Evolutionary conservation across 306 rosid species (phyloP).

Genomic region (Malus orientalis): DNA sequence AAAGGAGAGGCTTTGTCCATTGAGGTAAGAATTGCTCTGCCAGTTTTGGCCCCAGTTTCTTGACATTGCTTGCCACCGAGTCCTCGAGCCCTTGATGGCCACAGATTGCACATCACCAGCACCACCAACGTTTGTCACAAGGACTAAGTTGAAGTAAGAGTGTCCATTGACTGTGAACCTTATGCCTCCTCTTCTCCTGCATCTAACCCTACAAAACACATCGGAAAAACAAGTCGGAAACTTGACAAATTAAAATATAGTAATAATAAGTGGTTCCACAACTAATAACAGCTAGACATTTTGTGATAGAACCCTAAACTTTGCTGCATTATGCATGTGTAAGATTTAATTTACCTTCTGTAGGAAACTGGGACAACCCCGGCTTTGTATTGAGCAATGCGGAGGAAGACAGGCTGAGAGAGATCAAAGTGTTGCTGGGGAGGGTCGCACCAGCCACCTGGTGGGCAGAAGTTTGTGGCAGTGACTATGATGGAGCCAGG

Average conservation of each 20-base stretch:
- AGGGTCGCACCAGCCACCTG: constrained; percentile 90
- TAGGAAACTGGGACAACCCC: constrained; percentile 67
- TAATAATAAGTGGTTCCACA: no score
- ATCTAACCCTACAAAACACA: constrained; percentile 41
- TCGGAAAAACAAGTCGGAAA: no score
- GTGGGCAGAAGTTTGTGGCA: constrained; percentile 84
- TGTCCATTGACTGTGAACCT: constrained; percentile 74
- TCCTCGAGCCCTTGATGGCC: constrained; percentile 64
- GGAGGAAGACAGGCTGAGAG: constrained; percentile 65
- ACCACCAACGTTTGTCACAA: constrained; percentile 75
- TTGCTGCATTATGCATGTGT: no score
- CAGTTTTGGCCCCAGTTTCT: constrained; percentile 88
- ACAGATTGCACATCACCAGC: constrained; percentile 75
- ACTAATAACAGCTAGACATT: no score
- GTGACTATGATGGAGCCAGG: constrained; percentile 55
- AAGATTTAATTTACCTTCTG: constrained; percentile 33
- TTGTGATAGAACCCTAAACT: no score
- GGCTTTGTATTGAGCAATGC: constrained; percentile 61
- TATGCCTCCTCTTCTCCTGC: constrained; percentile 72
- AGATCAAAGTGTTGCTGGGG: constrained; percentile 73
- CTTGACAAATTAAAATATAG: no score
- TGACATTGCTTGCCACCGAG: constrained; percentile 68
- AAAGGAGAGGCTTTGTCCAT: constrained; percentile 74
- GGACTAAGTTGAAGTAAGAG: constrained; percentile 72
- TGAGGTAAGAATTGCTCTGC: constrained; percentile 66